These are phyloP conservation scores for Candida tropicalis DNA, from an alignment of 1,139 yeast genomes.

Conservation along the genomic window DNA sequence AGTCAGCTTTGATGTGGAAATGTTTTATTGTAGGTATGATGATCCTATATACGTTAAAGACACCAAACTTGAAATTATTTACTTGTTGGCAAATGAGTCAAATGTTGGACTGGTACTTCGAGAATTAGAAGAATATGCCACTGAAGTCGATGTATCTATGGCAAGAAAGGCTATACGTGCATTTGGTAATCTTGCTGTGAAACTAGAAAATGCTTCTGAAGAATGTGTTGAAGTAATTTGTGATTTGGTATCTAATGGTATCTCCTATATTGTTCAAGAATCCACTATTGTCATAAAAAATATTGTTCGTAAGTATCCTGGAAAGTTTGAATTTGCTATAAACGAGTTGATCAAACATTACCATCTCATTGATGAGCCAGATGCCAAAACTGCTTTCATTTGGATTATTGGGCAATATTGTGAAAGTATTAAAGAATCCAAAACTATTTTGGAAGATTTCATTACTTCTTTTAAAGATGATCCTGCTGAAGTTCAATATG, in stretches of 20 bases:
- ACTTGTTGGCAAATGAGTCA: conserved; percentile 67
- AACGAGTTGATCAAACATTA: conserved; percentile 45
- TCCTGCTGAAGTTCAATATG: conserved; percentile 70
- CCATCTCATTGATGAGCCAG: conserved; percentile 67
- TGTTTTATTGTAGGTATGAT: conserved; percentile 79
- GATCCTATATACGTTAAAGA: conserved; percentile 91
- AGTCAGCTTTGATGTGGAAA: conserved; percentile 66
- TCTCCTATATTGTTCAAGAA: conserved; percentile 80
- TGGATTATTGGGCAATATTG: conserved; percentile 87
- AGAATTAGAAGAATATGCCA: conserved; percentile 84
- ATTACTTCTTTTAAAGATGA: conserved; percentile 58
- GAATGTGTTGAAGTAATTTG: conserved; percentile 66
- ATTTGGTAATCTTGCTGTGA: conserved; percentile 85
- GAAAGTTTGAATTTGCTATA: conserved; percentile 39
- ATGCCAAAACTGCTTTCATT: conserved; percentile 74
- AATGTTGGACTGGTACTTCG: conserved; percentile 66
- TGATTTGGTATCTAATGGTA: conserved; percentile 64
- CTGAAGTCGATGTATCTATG: conserved; percentile 83
- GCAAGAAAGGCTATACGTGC: conserved; percentile 88
- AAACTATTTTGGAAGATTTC: conserved; percentile 48
- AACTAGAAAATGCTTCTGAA: conserved; percentile 56
- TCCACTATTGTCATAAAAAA: conserved; percentile 75
- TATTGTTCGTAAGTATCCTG: conserved; percentile 75
- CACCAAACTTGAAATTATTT: conserved; percentile 85
- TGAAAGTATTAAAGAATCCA: conserved; percentile 49